Conservation (phyloP, 192 early-diverging fungal genomes). For the Martensiomyces pterosporus region DNA sequence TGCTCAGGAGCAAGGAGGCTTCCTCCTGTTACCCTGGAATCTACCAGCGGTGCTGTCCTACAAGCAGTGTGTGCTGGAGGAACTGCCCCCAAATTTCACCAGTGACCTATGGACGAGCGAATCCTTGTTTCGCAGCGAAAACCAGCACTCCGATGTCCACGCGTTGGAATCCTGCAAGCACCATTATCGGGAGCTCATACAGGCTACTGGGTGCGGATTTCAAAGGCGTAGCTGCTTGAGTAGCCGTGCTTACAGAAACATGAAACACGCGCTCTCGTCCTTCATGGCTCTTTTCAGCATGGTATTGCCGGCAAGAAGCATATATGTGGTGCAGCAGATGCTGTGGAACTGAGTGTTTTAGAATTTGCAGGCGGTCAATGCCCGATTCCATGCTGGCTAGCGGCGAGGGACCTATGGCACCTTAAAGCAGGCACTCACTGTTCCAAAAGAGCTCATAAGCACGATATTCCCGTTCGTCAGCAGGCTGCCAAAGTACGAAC, state of each 20-base stretch:
- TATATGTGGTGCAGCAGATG: slow-evolving; percentile 12
- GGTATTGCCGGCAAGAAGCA: slow-evolving; percentile 6
- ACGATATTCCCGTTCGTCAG: slow-evolving; percentile 41
- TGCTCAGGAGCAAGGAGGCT: slow-evolving; percentile 23
- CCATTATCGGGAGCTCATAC: slow-evolving; percentile 26
- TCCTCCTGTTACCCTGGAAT: slow-evolving; percentile 46
- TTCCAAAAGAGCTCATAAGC: slow-evolving; percentile 2
- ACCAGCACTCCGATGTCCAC: too few species aligned
- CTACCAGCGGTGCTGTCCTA: slow-evolving; percentile 35
- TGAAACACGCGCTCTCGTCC: slow-evolving; percentile 3
- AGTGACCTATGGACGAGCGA: slow-evolving; percentile 22
- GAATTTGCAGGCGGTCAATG: slow-evolving; percentile 16
- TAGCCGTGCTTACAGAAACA: not conserved
- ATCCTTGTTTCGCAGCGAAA: slow-evolving; percentile 27
- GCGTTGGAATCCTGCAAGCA: slow-evolving; percentile 19
- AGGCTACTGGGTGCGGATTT: not conserved
- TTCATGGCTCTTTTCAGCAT: slow-evolving; percentile 4
- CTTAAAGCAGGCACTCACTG: slow-evolving; percentile 7
- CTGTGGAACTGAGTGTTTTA: slow-evolving; percentile 18
- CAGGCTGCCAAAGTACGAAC: slow-evolving; percentile 12
- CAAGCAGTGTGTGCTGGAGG: slow-evolving; percentile 42
- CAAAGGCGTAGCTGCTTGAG: slow-evolving; percentile 25
- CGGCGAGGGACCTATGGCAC: slow-evolving; percentile 3
- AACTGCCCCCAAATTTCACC: slow-evolving; percentile 38
- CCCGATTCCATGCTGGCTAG: slow-evolving; percentile 9